A percentile compares a stretch with the other conserved stretches of the same genome.
phyloP scores from a whole-genome alignment of 257 asterid genomes.

The Lantana camara region DNA sequence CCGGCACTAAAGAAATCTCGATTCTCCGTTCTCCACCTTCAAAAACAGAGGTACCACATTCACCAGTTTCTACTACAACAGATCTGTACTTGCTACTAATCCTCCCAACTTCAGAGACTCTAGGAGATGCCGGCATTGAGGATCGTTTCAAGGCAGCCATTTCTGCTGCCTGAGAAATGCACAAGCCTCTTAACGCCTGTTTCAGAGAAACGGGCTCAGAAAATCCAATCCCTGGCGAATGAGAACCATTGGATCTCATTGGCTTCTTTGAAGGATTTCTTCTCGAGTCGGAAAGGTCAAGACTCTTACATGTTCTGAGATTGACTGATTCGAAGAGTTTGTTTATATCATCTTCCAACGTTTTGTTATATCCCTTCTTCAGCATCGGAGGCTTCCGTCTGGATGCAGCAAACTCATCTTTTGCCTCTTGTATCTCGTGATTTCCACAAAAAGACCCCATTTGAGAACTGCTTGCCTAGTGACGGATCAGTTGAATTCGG shows the following conservation, averaged over 20 bases:
- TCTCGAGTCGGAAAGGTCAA: conserved; percentile 40
- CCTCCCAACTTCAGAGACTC: conserved; percentile 65
- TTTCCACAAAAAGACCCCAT: conserved; percentile 66
- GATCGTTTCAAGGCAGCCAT: conserved; percentile 79
- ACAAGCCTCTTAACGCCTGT: conserved; percentile 87
- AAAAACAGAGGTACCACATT: conserved; percentile 31
- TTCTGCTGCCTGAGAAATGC: conserved; percentile 98
- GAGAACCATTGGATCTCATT: conserved; percentile 56
- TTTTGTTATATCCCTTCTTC: conserved; percentile 33
- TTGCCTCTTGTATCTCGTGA: conserved; percentile 73
- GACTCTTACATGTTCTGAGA: conserved; percentile 50
- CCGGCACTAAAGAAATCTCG: conserved; percentile 46
- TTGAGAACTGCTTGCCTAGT: not conserved
- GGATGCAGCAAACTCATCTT: conserved; percentile 37
- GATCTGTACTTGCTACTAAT: conserved; percentile 50
- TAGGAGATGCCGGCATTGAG: conserved; percentile 74
- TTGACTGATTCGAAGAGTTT: conserved; percentile 55
- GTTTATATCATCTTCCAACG: conserved; percentile 51
- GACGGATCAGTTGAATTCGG: conserved; percentile 15
- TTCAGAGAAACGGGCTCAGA: conserved; percentile 89
- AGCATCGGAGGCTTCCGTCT: conserved; percentile 39
- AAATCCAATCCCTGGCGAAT: conserved; percentile 82
- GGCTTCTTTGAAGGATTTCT: conserved; percentile 72
- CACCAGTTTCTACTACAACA: conserved; percentile 50
- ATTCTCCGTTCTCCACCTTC: conserved; percentile 35